Evolutionary conservation across 2,329 filamentous ascomycete species (phyloP), one percentile per base, ranked within the genome.

Genomic region (Didymella exigua): DNA sequence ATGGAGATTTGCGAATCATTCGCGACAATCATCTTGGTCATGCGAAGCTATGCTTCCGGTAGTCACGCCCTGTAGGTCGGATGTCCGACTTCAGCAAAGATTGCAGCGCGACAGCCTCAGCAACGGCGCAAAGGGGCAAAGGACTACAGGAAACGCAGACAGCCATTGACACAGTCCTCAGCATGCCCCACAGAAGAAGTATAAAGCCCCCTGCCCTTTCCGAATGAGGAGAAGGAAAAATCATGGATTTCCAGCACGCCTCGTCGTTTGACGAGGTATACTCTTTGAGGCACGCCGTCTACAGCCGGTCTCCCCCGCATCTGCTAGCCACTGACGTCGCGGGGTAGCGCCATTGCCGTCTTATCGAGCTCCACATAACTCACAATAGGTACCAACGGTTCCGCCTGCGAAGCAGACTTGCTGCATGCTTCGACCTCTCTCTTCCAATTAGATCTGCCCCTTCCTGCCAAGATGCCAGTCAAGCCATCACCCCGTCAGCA

Each of bases 401-500:
- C 48, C 43, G 42, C 44, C 43, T 43, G 42, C 54, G 48, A 56
- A 56, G 43, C 4, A 34, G 3, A 19, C 23, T 37, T 45, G 21
- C 40, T 50, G 41, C 36, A 47, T 55, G 46, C 52, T 55, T 56
- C 37, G 30, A 51, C 19, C 7, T 21, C 36, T 47, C 33, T 46
- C 45, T 44, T 9, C 65, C 62, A 60, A 62, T 65, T 31, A 55
- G 13, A 13, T 13, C 8, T 7, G 3, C 16, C 3, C 24, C n/a
- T 26, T 18, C 9, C 47, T 33, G 58, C 59, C 65, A 65, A 66
- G 47, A 43, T 42, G 19, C 49, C 49, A 54, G 53, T 58, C 58
- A 62, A 66, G 63, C 34, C 56, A 61, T 60, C 40, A 56, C 48
- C 59, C 49, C 54, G 61, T 58, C 37, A 26, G 23, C 38, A 33